phyloP scores from a whole-genome alignment of 768 basidiomycete species.

The Obba rivulosa region DNA sequence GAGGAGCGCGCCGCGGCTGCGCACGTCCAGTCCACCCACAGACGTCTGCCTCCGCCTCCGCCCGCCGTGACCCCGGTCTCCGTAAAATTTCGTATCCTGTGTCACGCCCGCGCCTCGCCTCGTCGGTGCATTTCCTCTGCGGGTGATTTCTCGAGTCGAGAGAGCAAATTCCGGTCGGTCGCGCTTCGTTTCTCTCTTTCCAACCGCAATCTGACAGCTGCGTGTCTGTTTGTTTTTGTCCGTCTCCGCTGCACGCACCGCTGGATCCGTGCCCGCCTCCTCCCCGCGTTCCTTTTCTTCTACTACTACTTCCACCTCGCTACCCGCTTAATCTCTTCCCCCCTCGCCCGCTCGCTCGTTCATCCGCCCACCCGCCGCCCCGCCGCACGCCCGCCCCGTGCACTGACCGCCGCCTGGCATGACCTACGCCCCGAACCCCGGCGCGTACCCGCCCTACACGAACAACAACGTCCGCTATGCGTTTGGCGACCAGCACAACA shows the following conservation, averaged over 20 bases:
- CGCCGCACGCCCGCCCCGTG: constrained; percentile 7
- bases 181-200: background rate
- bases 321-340: constrained; percentile 12
- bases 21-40: too few relatives aligned
- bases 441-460: constrained; percentile 9
- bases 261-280: constrained; percentile 4
- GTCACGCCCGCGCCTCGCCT: constrained; percentile 5
- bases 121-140: background rate
- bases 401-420: constrained; percentile 4
- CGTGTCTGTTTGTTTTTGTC: too few relatives aligned
- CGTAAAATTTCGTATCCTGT: constrained; percentile 9
- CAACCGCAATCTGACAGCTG: background rate
- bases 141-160: background rate
- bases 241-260: background rate
- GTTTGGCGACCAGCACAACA: constrained; percentile 11
- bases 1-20: too few relatives aligned
- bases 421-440: constrained; percentile 15
- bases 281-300: constrained; percentile 3
- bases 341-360: constrained; percentile 2
- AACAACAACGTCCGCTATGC: constrained; percentile 9
- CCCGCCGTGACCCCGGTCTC: constrained; percentile 8
- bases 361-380: too few relatives aligned
- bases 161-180: background rate
- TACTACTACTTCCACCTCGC: constrained; percentile 5
- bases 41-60: background rate